Conservation (phyloP, 345 rosid genomes). For the Hibiscus syriacus region DNA sequence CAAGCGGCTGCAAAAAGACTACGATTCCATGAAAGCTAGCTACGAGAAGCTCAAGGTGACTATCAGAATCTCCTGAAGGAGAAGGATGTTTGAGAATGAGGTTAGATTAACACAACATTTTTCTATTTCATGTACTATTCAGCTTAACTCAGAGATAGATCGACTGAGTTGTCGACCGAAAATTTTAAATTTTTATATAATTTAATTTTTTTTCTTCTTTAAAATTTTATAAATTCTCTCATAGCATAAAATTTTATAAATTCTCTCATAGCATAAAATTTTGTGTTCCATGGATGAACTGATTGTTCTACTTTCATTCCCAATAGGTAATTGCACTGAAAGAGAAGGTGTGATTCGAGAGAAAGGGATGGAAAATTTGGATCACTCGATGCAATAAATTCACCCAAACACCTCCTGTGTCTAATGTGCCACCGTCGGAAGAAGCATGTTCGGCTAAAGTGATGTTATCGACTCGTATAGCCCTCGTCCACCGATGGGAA, state of each 20-base stretch:
- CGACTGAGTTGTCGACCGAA: no score
- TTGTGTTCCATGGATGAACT: no score
- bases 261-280: no score
- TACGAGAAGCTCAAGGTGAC: slow-evolving; percentile 52
- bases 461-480: slow-evolving; percentile 41
- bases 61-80: slow-evolving; percentile 41
- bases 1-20: slow-evolving; percentile 61
- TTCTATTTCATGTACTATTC: no score
- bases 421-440: slow-evolving; percentile 16
- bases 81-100: slow-evolving; percentile 45
- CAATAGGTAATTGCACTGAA: slow-evolving; percentile 43
- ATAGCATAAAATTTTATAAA: no score
- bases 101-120: slow-evolving; percentile 20
- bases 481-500: no score
- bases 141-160: no score
- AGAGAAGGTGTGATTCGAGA: slow-evolving; percentile 35
- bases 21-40: slow-evolving; percentile 39
- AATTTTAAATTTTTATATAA: no score
- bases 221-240: no score
- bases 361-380: slow-evolving; percentile 11
- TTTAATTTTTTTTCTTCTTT: no score
- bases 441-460: slow-evolving; percentile 42
- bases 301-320: no score
- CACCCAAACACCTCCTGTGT: background rate
- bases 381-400: slow-evolving; percentile 8